Percentiles rank a stretch among this genome's conserved stretches.
Evolutionary conservation across 345 rosid species (phyloP).

Genomic region (Heritiera fomes): DNA sequence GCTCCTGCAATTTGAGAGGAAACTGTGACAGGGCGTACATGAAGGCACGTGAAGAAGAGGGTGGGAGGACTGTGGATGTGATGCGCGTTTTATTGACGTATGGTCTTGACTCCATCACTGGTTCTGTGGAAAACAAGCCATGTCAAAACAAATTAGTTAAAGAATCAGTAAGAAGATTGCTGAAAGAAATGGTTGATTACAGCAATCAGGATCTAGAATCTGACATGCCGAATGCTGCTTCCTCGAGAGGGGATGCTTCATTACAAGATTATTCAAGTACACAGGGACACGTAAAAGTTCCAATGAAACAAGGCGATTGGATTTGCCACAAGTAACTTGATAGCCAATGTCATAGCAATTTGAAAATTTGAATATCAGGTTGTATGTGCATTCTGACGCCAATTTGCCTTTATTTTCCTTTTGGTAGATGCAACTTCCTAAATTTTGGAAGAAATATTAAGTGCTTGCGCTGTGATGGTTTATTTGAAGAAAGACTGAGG

Average conservation of each 20-base stretch:
- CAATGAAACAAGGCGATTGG: constrained; percentile 81
- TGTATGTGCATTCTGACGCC: not conserved
- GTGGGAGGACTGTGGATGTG: constrained; percentile 75
- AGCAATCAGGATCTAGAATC: constrained; percentile 40
- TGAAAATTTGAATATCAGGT: not conserved
- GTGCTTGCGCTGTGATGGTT: constrained; percentile 65
- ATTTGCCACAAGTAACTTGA: constrained; percentile 64
- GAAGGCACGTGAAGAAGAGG: constrained; percentile 62
- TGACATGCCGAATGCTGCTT: constrained; percentile 21
- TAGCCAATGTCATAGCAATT: not conserved
- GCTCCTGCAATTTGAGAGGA: constrained; percentile 85
- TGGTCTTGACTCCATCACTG: constrained; percentile 57
- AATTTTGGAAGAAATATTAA: constrained; percentile 82
- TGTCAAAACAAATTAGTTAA: constrained; percentile 60
- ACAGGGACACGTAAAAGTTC: constrained; percentile 31
- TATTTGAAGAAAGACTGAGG: constrained; percentile 62
- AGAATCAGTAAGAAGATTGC: constrained; percentile 64
- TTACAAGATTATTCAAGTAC: constrained; percentile 10
- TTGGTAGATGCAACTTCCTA: constrained; percentile 71
- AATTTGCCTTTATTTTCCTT: constrained; percentile 9
- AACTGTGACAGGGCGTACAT: constrained; percentile 84
- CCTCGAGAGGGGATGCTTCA: constrained; percentile 17
- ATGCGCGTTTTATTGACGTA: constrained; percentile 75
- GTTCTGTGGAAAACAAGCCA: constrained; percentile 53
- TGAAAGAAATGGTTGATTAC: constrained; percentile 60